These are phyloP conservation scores for Pichia sp. DNA, from an alignment of 1,139 yeast genomes.

Conservation along the genomic window DNA sequence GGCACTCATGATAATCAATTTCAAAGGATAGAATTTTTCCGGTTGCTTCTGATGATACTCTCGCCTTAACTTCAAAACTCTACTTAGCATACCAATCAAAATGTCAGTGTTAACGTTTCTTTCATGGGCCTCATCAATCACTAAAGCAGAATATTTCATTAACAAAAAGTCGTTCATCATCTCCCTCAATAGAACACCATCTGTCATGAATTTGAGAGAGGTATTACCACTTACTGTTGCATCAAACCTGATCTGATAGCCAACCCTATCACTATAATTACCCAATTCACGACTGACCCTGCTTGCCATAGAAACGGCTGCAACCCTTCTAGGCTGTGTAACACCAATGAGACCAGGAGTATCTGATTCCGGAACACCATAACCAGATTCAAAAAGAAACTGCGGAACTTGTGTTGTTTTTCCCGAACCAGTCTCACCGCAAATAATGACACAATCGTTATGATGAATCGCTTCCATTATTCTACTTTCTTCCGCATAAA, in stretches of 20 bases:
- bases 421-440: slow-evolving; percentile 93
- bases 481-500: slow-evolving; percentile 82
- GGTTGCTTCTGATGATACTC: slow-evolving; percentile 49
- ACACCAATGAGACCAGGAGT: slow-evolving; percentile 92
- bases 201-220: slow-evolving; percentile 93
- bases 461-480: slow-evolving; percentile 96
- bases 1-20: slow-evolving; percentile 86
- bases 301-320: slow-evolving; percentile 95
- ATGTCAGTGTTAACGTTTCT: slow-evolving; percentile 95
- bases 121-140: slow-evolving; percentile 98
- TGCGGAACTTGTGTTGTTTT: slow-evolving; percentile 78
- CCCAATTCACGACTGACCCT: slow-evolving; percentile 86
- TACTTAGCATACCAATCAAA: slow-evolving; percentile 86
- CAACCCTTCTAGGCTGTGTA: slow-evolving; percentile 97
- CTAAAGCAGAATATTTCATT: slow-evolving; percentile 74
- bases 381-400: slow-evolving; percentile 82
- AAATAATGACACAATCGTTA: slow-evolving; percentile 83
- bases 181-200: slow-evolving; percentile 92
- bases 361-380: slow-evolving; percentile 62
- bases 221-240: slow-evolving; percentile 69
- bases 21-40: slow-evolving; percentile 51
- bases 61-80: slow-evolving; percentile 76
- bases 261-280: slow-evolving; percentile 70
- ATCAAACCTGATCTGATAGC: slow-evolving; percentile 90
- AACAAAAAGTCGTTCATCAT: slow-evolving; percentile 83